phyloP scores from a whole-genome alignment of 2,329 filamentous ascomycete genomes.

The Pseudogymnoascus sp. region DNA sequence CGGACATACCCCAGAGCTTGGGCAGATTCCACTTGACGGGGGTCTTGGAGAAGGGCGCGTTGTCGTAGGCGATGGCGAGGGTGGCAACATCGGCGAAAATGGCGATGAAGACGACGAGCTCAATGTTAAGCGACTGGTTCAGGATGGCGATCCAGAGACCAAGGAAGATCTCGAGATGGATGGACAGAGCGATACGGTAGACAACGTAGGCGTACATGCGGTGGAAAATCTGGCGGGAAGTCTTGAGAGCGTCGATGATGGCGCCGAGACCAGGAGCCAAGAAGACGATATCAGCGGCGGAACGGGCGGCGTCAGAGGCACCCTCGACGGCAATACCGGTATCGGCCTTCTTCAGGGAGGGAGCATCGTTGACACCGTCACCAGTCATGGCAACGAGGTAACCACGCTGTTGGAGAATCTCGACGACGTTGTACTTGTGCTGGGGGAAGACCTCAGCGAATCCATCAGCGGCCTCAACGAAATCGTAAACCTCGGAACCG shows the following conservation, averaged over 20 bases:
- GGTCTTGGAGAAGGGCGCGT: conserved; percentile 75
- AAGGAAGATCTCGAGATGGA: conserved; percentile 86
- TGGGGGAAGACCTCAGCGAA: conserved; percentile 93
- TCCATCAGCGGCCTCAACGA: conserved; percentile 90
- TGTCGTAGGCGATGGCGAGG: conserved; percentile 87
- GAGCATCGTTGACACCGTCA: conserved; percentile 91
- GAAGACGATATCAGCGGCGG: conserved; percentile 90
- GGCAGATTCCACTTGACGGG: conserved; percentile 94
- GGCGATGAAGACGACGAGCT: conserved; percentile 87
- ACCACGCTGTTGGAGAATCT: conserved; percentile 87
- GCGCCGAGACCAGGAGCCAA: conserved; percentile 83
- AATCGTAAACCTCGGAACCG: conserved; percentile 89
- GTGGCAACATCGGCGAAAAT: conserved; percentile 93
- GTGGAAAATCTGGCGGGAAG: conserved; percentile 90
- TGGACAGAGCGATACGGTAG: conserved; percentile 86
- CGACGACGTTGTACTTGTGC: conserved; percentile 91
- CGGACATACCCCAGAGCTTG: conserved; percentile 88
- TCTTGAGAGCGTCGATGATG: conserved; percentile 89
- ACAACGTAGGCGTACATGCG: conserved; percentile 96
- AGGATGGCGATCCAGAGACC: conserved; percentile 87
- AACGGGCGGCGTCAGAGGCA: conserved; percentile 83
- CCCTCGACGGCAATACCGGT: conserved; percentile 93
- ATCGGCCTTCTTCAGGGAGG: conserved; percentile 90
- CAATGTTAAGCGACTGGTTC: conserved; percentile 75
- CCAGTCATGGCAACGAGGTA: conserved; percentile 94